Conservation (phyloP, 371 early-diverging fungal genomes). For the Syncephalastrum contaminatum region DNA sequence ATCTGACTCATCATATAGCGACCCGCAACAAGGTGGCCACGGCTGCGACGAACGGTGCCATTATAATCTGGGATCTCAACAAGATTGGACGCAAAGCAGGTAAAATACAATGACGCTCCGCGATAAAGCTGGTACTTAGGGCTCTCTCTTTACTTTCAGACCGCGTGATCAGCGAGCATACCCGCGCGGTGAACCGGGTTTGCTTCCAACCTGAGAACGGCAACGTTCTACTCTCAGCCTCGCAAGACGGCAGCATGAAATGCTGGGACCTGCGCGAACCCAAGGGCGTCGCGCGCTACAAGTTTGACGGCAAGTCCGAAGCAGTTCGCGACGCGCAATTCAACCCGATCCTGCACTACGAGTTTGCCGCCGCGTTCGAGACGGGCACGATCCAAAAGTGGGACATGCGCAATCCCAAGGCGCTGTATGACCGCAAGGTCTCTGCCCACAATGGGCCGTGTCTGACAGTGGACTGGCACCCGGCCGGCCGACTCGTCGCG, state of each 20-base stretch:
- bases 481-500: constrained; percentile 72
- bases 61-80: constrained; percentile 73
- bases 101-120: constrained; percentile 8
- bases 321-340: constrained; percentile 87
- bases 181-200: constrained; percentile 78
- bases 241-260: constrained; percentile 80
- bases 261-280: constrained; percentile 80
- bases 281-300: constrained; percentile 44
- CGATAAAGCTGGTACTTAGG: neutral
- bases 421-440: constrained; percentile 64
- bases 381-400: constrained; percentile 88
- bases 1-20: constrained; percentile 16
- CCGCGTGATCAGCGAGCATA: constrained; percentile 74
- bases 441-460: constrained; percentile 80
- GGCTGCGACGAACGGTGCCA: constrained; percentile 75
- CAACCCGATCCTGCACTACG: constrained; percentile 57
- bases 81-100: constrained; percentile 47
- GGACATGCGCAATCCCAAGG: constrained; percentile 73
- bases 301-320: constrained; percentile 81
- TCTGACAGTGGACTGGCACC: constrained; percentile 82
- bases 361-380: constrained; percentile 87
- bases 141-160: constrained; percentile 32
- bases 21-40: constrained; percentile 70
- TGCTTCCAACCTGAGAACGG: constrained; percentile 75
- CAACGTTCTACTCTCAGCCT: constrained; percentile 71